Percentiles rank a stretch among this genome's conserved stretches.
phyloP scores from a whole-genome alignment of 257 asterid genomes.

The Solanum pinnatisectum region DNA sequence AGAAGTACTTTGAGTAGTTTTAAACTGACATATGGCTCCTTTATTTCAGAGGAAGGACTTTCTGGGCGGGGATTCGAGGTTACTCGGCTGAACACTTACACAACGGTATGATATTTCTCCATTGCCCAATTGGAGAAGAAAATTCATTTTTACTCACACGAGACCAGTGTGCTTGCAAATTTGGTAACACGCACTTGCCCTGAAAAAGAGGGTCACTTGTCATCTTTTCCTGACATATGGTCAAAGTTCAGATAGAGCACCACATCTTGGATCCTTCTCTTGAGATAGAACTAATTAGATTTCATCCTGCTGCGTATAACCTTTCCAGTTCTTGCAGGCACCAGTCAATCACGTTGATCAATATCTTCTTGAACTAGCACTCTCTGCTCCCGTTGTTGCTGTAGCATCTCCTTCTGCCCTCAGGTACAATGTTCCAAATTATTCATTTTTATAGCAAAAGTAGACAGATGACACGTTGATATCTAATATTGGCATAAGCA shows the following conservation, averaged over 20 bases:
- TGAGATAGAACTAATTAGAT: background rate
- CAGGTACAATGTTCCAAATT: slow-evolving; percentile 20
- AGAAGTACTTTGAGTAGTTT: background rate
- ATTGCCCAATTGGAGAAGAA: background rate
- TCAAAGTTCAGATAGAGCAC: background rate
- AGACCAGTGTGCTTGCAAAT: background rate
- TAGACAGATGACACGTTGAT: background rate
- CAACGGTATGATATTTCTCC: slow-evolving; percentile 52
- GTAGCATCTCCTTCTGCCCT: slow-evolving; percentile 86
- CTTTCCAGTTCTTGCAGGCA: slow-evolving; percentile 26
- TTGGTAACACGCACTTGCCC: background rate
- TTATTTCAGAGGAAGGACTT: slow-evolving; percentile 79
- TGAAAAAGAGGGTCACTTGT: background rate
- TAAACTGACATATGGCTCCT: background rate
- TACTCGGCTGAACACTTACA: slow-evolving; percentile 79
- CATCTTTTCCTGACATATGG: background rate
- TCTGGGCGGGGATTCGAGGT: slow-evolving; percentile 82
- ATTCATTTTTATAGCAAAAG: background rate
- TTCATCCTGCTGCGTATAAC: background rate
- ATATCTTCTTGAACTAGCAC: slow-evolving; percentile 39
- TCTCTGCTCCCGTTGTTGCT: slow-evolving; percentile 65
- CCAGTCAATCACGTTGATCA: slow-evolving; percentile 49
- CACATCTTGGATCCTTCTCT: background rate
- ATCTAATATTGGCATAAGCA: background rate
- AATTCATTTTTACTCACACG: background rate